Evolutionary conservation across 2,329 filamentous ascomycete species (phyloP).

Genomic region (Penicillium griseofulvum): DNA sequence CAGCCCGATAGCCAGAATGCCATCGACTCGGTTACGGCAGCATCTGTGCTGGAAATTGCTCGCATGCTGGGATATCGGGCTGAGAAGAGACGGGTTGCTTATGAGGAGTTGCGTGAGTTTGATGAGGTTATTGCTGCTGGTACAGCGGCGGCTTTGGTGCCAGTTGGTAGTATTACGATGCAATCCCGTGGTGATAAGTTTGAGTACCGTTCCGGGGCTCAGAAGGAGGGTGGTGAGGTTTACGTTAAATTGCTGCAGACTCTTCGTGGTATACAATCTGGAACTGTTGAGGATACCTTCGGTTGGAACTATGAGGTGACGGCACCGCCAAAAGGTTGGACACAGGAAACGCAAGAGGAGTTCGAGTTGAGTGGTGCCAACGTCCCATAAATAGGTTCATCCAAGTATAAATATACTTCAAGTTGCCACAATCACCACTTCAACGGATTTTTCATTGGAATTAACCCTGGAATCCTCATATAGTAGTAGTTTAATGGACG

Average conservation of each 20-base stretch:
- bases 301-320: conserved; percentile 62
- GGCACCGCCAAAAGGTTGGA: conserved; percentile 33
- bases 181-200: conserved; percentile 57
- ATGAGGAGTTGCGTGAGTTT: conserved; percentile 62
- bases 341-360: conserved; percentile 20
- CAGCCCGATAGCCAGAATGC: conserved; percentile 86
- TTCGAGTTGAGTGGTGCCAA: conserved; percentile 23
- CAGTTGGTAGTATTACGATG: conserved; percentile 85
- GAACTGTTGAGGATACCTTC: conserved; percentile 72
- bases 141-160: conserved; percentile 86
- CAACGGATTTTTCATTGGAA: neutral
- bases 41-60: conserved; percentile 72
- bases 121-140: conserved; percentile 86
- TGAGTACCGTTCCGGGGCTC: conserved; percentile 48
- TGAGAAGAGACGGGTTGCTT: conserved; percentile 65
- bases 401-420: no score
- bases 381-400: conserved; percentile 24
- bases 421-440: neutral
- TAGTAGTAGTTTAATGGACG: no score
- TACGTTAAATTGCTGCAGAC: conserved; percentile 70
- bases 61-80: conserved; percentile 78
- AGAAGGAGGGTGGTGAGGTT: conserved; percentile 59
- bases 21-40: conserved; percentile 81
- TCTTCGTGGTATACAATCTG: conserved; percentile 81
- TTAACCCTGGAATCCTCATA: neutral